Evolutionary conservation across 2,329 filamentous ascomycete genomes (phyloP).

Genomic region (Aspergillus fijiensis): DNA sequence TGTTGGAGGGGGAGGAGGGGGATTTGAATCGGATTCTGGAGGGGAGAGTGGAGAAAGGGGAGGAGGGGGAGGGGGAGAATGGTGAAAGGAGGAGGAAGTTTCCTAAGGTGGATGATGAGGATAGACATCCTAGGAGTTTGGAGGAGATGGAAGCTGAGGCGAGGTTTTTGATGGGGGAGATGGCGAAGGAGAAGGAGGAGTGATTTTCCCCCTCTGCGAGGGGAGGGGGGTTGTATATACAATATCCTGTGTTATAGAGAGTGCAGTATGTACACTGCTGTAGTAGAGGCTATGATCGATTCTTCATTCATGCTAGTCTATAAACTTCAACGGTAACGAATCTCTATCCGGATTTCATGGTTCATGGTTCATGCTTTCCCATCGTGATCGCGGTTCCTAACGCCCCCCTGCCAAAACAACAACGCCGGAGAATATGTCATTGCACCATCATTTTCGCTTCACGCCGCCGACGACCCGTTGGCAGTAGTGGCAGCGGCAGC

Average conservation of each 20-base stretch:
- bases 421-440: slow-evolving; percentile 13
- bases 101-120: slow-evolving; percentile 72
- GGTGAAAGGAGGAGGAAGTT: slow-evolving; percentile 54
- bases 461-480: no score
- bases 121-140: slow-evolving; percentile 52
- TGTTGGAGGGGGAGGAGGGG: slow-evolving; percentile 80
- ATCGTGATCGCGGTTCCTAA: no score
- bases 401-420: neutral
- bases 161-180: slow-evolving; percentile 42
- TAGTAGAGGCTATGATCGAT: no score
- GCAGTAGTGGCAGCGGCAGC: slow-evolving; percentile 8
- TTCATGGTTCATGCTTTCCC: no score
- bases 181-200: slow-evolving; percentile 34
- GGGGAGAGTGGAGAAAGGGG: slow-evolving; percentile 47
- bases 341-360: no score
- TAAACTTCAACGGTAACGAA: no score
- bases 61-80: slow-evolving; percentile 22
- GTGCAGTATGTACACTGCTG: no score
- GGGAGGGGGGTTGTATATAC: neutral
- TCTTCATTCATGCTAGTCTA: no score
- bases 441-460: neutral
- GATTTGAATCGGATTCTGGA: slow-evolving; percentile 54
- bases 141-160: slow-evolving; percentile 42
- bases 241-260: no score
- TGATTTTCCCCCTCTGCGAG: slow-evolving; percentile 9